Conservation (phyloP, 768 basidiomycete genomes). For the Tylopilus sp. region DNA sequence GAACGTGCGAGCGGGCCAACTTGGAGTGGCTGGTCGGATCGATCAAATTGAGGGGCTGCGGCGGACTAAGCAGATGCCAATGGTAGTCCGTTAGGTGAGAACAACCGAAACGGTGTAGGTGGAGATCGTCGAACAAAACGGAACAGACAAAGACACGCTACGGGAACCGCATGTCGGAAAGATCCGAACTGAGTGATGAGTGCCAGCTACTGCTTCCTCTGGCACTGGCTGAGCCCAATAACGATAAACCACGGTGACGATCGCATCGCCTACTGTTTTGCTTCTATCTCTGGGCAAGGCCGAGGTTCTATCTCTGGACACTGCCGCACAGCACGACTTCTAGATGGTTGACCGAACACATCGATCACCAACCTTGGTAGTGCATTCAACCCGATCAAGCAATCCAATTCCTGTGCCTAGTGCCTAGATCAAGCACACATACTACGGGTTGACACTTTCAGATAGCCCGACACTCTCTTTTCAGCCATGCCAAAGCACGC, state of each 20-base stretch:
- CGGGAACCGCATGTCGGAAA: too few species aligned
- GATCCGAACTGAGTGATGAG: too few species aligned
- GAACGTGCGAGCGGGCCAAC: neutral
- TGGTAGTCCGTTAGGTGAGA: too few species aligned
- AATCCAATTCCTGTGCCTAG: neutral
- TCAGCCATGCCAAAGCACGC: slow-evolving; percentile 25
- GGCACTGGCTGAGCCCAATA: too few species aligned
- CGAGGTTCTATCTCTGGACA: neutral
- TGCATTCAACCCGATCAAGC: neutral
- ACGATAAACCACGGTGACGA: neutral
- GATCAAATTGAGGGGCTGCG: too few species aligned
- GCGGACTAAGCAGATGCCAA: too few species aligned
- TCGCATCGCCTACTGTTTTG: neutral
- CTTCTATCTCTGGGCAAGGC: neutral
- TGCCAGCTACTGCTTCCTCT: too few species aligned
- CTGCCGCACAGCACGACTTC: neutral
- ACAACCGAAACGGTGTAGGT: too few species aligned
- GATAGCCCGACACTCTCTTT: slow-evolving; percentile 15
- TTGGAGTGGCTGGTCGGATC: too few species aligned
- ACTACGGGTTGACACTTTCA: neutral
- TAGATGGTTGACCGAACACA: neutral
- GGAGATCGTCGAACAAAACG: too few species aligned
- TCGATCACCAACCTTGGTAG: neutral
- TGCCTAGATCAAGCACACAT: neutral
- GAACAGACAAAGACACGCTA: too few species aligned